A percentile compares a stretch with the other conserved stretches of the same genome.
Conservation (phyloP, 2,329 filamentous ascomycete species). For the Hymenoscyphus linearis region DNA sequence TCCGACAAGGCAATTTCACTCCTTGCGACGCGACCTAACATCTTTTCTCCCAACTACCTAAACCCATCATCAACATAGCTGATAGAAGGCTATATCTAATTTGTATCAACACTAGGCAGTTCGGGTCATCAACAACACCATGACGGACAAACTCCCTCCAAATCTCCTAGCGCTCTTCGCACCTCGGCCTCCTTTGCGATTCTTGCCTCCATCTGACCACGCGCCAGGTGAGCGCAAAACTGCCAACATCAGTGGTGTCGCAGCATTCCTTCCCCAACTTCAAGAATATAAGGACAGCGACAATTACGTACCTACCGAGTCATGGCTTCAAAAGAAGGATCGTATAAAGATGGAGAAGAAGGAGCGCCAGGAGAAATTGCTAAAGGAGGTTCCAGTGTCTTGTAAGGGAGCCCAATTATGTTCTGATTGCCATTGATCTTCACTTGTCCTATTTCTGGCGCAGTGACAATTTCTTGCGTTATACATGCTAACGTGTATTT, state of each 20-base stretch:
- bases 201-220: conserved; percentile 76
- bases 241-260: conserved; percentile 66
- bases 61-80: conserved; percentile 14
- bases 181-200: conserved; percentile 85
- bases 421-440: conserved; percentile 25
- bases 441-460: conserved; percentile 21
- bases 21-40: conserved; percentile 13
- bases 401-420: conserved; percentile 30
- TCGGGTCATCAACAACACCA: conserved; percentile 38
- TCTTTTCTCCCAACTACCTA: neutral
- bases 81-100: conserved; percentile 9
- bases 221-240: conserved; percentile 79
- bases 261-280: conserved; percentile 67
- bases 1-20: conserved; percentile 4
- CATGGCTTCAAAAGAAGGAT: conserved; percentile 84
- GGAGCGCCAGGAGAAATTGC: conserved; percentile 52
- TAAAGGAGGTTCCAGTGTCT: conserved; percentile 28
- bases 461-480: conserved; percentile 10
- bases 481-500: conserved; percentile 19
- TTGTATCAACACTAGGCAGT: conserved; percentile 7
- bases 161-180: conserved; percentile 92
- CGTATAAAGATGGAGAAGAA: conserved; percentile 78
- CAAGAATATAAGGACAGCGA: conserved; percentile 74
- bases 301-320: conserved; percentile 77
- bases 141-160: conserved; percentile 95